Base-by-base conservation (phyloP, 768 basidiomycete genomes). In the Jaapia argillacea region DNA sequence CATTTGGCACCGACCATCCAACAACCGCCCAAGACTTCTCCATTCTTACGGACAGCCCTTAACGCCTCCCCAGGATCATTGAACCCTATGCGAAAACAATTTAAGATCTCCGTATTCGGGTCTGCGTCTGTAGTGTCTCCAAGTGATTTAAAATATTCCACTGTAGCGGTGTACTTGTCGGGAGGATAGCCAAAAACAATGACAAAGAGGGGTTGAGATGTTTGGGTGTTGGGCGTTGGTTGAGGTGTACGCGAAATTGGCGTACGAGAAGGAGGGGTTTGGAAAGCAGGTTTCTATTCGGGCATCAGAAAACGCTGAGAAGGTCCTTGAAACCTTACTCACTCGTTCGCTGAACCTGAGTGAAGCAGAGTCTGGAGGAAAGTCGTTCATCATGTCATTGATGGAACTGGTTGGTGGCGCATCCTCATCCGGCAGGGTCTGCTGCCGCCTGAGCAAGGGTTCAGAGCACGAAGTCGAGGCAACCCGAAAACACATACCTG, bases 1-100 rank as follows among this genome's bases (percentile, higher is more conserved):
- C 81, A 87, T 59, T 89, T 89, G 33, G 77, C 79, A 10, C 89
- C 90, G 26, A 92, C 66, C 88, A 92, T 92, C 70, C 77, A 86
- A 39, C 69, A 71, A 3, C 83, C 83, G 7, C 72, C 64, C 18
- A 92, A 56, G 2, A 91, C 62, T 40, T 92, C 88, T 2, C 90
- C 90, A 50, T 82, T 92, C 62, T 84, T 84, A 40, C 85, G 67
- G 13, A 89, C 76, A 2, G 88, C 86, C 7, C 89, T 69, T 48
- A 85, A 60, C 0, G 88, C 89, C 45, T 89, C 85, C 20, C 74
- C 79, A 5, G 76, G 64, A 47, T 84, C 77, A 33, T 63, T 60
- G 54, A 81, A 93, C 2, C 85, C 84, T 42, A 92, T 79, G 41
- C 73, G 74, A 60, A 93, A 88, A 64, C 85, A 89, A 58, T 92